Percentiles rank a stretch among this genome's conserved stretches.
Conservation (phyloP, 2,329 filamentous ascomycete genomes). For the Cercospora sp. region DNA sequence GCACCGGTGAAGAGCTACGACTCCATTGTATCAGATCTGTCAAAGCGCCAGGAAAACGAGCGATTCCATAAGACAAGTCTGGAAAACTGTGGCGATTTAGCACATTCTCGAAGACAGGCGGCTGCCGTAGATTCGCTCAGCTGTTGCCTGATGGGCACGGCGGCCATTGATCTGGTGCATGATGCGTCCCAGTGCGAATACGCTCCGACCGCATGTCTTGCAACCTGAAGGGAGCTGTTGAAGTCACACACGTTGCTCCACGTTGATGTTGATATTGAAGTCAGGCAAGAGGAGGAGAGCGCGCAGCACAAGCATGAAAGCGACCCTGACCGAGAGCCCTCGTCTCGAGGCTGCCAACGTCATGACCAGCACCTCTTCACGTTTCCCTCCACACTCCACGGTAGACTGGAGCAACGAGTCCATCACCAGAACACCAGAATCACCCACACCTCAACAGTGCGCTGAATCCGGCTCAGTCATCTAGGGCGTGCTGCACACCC, state of each 20-base stretch:
- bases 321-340: not conserved
- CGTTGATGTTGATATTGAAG: not conserved
- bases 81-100: not conserved
- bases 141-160: not conserved
- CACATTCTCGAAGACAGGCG: not conserved
- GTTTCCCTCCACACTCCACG: not conserved
- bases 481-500: too few species aligned
- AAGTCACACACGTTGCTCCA: not conserved
- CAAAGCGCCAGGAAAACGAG: not conserved
- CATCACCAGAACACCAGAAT: not conserved
- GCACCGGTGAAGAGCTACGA: not conserved
- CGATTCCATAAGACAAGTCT: not conserved
- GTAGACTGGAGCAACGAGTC: not conserved
- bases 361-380: not conserved
- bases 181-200: not conserved
- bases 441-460: too few species aligned
- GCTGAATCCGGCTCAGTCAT: too few species aligned
- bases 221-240: not conserved
- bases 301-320: not conserved
- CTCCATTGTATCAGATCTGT: not conserved
- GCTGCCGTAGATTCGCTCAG: not conserved
- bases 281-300: not conserved
- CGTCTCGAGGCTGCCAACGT: not conserved
- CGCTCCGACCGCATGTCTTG: not conserved
- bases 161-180: not conserved